A percentile compares a stretch with the other conserved stretches of the same genome.
These are phyloP conservation scores for Astrocystis sublimbata DNA, from an alignment of 495 filamentous ascomycete species.

Conservation along the genomic window DNA sequence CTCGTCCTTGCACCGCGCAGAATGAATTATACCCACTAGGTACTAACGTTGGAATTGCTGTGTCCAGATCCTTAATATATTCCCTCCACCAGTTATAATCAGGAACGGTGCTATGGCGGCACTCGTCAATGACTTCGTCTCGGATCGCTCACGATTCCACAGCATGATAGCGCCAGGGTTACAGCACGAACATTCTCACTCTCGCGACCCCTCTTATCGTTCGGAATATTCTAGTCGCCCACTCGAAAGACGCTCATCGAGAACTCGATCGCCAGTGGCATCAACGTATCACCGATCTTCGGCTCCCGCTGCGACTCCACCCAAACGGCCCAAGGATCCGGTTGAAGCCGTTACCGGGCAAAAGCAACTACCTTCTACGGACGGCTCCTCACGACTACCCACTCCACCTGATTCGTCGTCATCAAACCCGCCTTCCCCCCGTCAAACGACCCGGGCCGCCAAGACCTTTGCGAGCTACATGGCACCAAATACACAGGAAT, in stretches of 20 bases:
- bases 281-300: conserved; percentile 27
- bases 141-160: conserved; percentile 49
- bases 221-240: conserved; percentile 41
- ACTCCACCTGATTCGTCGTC: conserved; percentile 53
- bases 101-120: conserved; percentile 47
- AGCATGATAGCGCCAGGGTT: conserved; percentile 44
- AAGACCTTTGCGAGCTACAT: conserved; percentile 36
- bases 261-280: conserved; percentile 32
- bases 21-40: too few species aligned
- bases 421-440: conserved; percentile 41
- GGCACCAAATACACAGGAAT: conserved; percentile 34
- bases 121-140: conserved; percentile 49
- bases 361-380: conserved; percentile 28
- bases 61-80: conserved; percentile 6
- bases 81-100: conserved; percentile 1
- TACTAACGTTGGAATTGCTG: not conserved
- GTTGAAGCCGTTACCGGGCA: conserved; percentile 24
- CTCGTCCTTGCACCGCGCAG: too few species aligned
- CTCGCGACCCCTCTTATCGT: conserved; percentile 46
- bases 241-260: conserved; percentile 35
- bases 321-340: conserved; percentile 34
- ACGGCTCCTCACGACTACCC: conserved; percentile 45
- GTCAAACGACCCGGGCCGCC: conserved; percentile 37
- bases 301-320: conserved; percentile 25
- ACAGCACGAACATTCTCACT: conserved; percentile 33